A percentile compares a stretch with the other conserved stretches of the same genome.
Evolutionary conservation across 1,284 basidiomycete species (phyloP).

Genomic region (Cystobasidiaceae sp.): DNA sequence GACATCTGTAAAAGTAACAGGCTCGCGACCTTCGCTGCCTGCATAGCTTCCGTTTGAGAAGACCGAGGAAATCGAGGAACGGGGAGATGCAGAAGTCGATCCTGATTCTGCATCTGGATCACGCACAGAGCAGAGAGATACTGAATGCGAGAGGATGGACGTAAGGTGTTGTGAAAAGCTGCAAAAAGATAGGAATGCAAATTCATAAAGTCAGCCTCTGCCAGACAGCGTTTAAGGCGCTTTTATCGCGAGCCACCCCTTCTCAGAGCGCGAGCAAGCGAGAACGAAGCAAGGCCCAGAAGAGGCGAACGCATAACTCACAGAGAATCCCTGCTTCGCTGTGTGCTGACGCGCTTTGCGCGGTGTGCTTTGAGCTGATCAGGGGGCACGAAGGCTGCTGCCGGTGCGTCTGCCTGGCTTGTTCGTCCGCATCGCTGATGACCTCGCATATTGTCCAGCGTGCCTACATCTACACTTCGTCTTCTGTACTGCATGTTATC

Average conservation of each 20-base stretch:
- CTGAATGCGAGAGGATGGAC: constrained; percentile 41
- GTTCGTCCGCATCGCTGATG: constrained; percentile 15
- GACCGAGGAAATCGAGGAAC: constrained; percentile 21
- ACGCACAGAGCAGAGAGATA: constrained; percentile 39
- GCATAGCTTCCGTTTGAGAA: too few species aligned
- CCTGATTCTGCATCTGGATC: neutral
- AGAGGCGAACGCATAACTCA: too few species aligned
- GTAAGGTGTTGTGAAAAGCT: constrained; percentile 44
- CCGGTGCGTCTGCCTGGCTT: constrained; percentile 22
- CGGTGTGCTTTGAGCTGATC: constrained; percentile 25
- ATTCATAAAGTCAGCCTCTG: too few species aligned
- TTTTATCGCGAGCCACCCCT: too few species aligned
- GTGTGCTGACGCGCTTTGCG: neutral
- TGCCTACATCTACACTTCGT: constrained; percentile 24
- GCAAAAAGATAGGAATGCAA: neutral
- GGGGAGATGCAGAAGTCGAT: constrained; percentile 12
- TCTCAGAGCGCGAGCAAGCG: too few species aligned
- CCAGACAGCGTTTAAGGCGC: too few species aligned
- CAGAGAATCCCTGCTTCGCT: constrained; percentile 16
- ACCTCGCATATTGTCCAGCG: constrained; percentile 10
- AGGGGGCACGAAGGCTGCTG: constrained; percentile 18
- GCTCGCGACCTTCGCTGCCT: too few species aligned
- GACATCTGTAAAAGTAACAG: too few species aligned
- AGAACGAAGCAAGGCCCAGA: too few species aligned
- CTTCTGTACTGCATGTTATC: constrained; percentile 1